These are phyloP conservation scores for Aspergillus sp. DNA, from an alignment of 2,329 filamentous ascomycete species.

Conservation along the genomic window DNA sequence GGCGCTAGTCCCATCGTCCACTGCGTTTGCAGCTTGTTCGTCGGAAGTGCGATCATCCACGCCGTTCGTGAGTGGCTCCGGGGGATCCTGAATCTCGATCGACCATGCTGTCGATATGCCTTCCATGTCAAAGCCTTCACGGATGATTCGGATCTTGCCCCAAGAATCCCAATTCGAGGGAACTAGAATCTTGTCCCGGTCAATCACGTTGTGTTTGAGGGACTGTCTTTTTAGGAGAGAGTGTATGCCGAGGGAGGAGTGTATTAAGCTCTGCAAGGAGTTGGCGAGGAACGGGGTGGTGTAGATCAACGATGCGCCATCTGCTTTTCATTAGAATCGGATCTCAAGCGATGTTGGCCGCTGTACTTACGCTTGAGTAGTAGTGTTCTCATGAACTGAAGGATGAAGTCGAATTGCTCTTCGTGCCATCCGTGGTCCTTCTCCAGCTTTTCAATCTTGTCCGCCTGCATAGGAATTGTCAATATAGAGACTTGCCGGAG, in stretches of 20 bases:
- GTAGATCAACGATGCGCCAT: conserved; percentile 83
- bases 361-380: conserved; percentile 73
- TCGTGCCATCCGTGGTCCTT: conserved; percentile 92
- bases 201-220: conserved; percentile 87
- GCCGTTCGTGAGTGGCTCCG: conserved; percentile 31
- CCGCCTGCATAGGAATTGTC: conserved; percentile 56
- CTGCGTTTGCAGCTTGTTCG: conserved; percentile 20
- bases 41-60: conserved; percentile 28
- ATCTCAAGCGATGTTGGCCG: conserved; percentile 13
- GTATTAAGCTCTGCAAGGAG: conserved; percentile 75
- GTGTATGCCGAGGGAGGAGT: conserved; percentile 83
- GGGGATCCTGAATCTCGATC: conserved; percentile 69
- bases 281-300: conserved; percentile 75
- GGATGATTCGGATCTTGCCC: conserved; percentile 91
- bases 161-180: conserved; percentile 98
- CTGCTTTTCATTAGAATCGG: conserved; percentile 45
- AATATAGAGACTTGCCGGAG: conserved; percentile 13
- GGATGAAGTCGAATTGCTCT: conserved; percentile 91
- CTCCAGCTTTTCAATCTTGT: conserved; percentile 88
- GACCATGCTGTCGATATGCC: conserved; percentile 82
- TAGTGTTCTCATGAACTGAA: conserved; percentile 88
- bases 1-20: conserved; percentile 55
- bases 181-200: conserved; percentile 89
- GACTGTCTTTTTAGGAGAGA: conserved; percentile 76
- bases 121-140: conserved; percentile 91